These are phyloP conservation scores for Talaromyces proteolyticus DNA, from an alignment of 495 filamentous ascomycete species.

Conservation along the genomic window DNA sequence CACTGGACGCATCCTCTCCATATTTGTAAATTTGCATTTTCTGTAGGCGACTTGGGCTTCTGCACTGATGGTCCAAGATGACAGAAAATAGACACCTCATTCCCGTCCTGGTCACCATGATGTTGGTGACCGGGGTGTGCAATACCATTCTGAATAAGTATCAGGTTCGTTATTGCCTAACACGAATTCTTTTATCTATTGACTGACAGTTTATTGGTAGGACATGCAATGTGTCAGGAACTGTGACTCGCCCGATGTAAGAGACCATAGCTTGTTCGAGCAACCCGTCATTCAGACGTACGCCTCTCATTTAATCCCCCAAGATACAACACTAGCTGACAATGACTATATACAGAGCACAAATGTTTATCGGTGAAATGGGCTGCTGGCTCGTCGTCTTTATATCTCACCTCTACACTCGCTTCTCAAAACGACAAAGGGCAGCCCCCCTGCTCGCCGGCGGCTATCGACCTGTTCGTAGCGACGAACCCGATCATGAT, in stretches of 20 bases:
- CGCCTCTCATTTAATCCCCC: conserved; percentile 17
- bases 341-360: conserved; percentile 38
- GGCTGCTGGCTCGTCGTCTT: conserved; percentile 87
- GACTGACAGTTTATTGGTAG: conserved; percentile 30
- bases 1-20: not conserved
- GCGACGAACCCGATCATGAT: conserved; percentile 16
- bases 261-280: conserved; percentile 63
- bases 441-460: conserved; percentile 39
- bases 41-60: not conserved
- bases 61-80: conserved; percentile 5
- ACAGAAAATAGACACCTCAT: conserved; percentile 54
- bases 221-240: conserved; percentile 95
- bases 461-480: conserved; percentile 60
- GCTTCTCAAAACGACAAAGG: conserved; percentile 37
- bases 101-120: conserved; percentile 84
- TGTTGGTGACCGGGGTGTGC: conserved; percentile 87
- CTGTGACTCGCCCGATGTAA: conserved; percentile 72
- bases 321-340: not conserved
- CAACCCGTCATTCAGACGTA: conserved; percentile 94
- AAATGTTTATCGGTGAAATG: conserved; percentile 93
- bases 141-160: conserved; percentile 97
- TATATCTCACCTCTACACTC: conserved; percentile 54
- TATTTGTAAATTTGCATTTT: not conserved
- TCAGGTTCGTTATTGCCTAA: conserved; percentile 50
- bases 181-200: not conserved